Conservation (phyloP, 768 basidiomycete species). For the Podaxis carcinomalis region DNA sequence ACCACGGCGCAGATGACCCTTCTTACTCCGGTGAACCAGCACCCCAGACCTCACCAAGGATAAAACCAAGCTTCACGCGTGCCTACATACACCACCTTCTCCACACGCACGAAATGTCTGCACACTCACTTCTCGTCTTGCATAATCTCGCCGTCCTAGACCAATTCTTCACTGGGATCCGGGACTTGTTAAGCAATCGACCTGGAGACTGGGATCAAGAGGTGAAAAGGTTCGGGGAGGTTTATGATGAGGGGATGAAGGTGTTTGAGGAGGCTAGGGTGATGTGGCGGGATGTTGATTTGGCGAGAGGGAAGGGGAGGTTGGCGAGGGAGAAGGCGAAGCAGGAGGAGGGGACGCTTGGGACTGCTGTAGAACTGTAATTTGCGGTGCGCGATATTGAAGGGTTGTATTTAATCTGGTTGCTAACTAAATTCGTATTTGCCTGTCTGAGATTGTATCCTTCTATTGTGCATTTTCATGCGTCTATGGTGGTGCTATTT, state of each 20-base stretch:
- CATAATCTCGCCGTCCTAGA: constrained; percentile 75
- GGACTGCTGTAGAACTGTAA: constrained; percentile 8
- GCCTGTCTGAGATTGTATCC: too few species aligned
- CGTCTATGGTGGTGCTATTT: too few species aligned
- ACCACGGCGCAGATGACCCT: constrained; percentile 44
- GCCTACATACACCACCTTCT: constrained; percentile 84
- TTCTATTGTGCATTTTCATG: too few species aligned
- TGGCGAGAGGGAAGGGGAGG: constrained; percentile 72
- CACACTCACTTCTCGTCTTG: constrained; percentile 67
- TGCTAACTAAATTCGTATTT: too few species aligned
- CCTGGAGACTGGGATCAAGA: constrained; percentile 35
- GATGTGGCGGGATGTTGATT: constrained; percentile 64
- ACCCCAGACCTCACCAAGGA: not conserved
- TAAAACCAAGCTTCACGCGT: constrained; percentile 35
- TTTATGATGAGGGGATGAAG: constrained; percentile 44
- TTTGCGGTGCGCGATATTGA: not conserved
- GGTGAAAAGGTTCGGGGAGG: constrained; percentile 42
- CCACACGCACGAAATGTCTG: constrained; percentile 88
- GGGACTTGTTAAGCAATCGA: constrained; percentile 27
- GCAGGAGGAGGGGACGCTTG: constrained; percentile 16
- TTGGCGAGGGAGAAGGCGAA: constrained; percentile 59
- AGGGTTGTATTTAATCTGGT: too few species aligned
- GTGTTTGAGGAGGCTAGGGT: constrained; percentile 49
- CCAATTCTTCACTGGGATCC: constrained; percentile 57
- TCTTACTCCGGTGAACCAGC: constrained; percentile 8